Percentiles rank a stretch among this genome's conserved stretches.
phyloP scores from a whole-genome alignment of 192 early-diverging fungal species.

The Linnemannia zychae region DNA sequence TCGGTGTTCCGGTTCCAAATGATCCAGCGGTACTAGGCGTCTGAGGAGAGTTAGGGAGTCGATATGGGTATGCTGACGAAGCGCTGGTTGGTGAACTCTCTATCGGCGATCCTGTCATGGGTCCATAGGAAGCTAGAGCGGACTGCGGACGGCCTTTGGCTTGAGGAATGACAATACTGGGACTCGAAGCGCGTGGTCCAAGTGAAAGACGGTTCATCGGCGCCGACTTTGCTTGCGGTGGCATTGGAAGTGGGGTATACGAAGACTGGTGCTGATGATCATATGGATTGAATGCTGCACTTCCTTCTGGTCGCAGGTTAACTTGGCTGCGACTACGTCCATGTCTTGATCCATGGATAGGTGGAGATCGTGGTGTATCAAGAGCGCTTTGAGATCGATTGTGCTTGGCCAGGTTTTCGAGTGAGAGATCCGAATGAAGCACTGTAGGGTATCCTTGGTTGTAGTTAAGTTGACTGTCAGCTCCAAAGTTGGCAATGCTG shows the following conservation, averaged over 20 bases:
- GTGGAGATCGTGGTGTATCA: neutral
- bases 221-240: neutral
- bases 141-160: slow-evolving; percentile 13
- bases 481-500: slow-evolving; percentile 25
- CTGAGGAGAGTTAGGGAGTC: slow-evolving; percentile 2
- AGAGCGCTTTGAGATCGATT: slow-evolving; percentile 35
- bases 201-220: slow-evolving; percentile 2
- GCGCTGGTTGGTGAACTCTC: slow-evolving; percentile 14
- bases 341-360: neutral
- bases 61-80: neutral
- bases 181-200: neutral
- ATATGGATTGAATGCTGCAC: slow-evolving; percentile 15
- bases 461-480: neutral
- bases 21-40: neutral
- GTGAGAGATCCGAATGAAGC: slow-evolving; percentile 17
- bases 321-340: slow-evolving; percentile 34
- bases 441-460: neutral
- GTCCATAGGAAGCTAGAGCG: neutral
- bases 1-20: slow-evolving; percentile 21
- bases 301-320: slow-evolving; percentile 17
- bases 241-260: neutral
- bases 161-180: slow-evolving; percentile 45
- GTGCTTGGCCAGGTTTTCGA: slow-evolving; percentile 33
- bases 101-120: neutral
- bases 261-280: slow-evolving; percentile 12